These are phyloP conservation scores for Penicillium vulpinum DNA, from an alignment of 2,329 filamentous ascomycete genomes.

Conservation along the genomic window DNA sequence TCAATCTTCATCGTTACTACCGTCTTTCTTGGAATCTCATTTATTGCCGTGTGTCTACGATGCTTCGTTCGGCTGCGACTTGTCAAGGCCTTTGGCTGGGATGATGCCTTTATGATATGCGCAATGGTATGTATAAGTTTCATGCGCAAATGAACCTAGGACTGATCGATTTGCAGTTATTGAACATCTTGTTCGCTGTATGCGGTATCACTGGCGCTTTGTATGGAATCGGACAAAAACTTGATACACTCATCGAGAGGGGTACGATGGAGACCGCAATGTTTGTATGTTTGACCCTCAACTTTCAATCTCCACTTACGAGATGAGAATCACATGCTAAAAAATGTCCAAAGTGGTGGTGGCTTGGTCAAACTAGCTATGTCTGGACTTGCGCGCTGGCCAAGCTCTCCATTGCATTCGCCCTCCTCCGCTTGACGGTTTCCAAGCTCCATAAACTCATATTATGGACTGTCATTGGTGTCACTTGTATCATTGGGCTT, in stretches of 20 bases:
- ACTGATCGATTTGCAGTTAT: constrained; percentile 18
- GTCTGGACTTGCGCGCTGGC: constrained; percentile 50
- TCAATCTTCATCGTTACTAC: constrained; percentile 36
- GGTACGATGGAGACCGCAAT: constrained; percentile 27
- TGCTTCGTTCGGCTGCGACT: constrained; percentile 39
- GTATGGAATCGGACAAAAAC: constrained; percentile 34
- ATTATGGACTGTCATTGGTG: constrained; percentile 50
- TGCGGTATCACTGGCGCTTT: constrained; percentile 38
- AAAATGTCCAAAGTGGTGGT: constrained; percentile 46
- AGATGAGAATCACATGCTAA: constrained; percentile 1
- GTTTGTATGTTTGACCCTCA: not conserved
- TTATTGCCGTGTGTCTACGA: constrained; percentile 36
- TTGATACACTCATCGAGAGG: constrained; percentile 13
- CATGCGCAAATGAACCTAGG: too few species aligned
- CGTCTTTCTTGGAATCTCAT: constrained; percentile 34
- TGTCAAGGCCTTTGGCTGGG: constrained; percentile 40
- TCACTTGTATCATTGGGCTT: constrained; percentile 48
- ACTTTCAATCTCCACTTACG: not conserved
- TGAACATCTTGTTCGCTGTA: constrained; percentile 38
- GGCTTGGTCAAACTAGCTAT: constrained; percentile 59
- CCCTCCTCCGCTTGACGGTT: constrained; percentile 55
- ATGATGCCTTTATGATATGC: constrained; percentile 40
- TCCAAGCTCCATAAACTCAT: constrained; percentile 47
- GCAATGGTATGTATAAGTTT: constrained; percentile 33
- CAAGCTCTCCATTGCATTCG: constrained; percentile 56